Evolutionary conservation across 2,329 filamentous ascomycete species (phyloP).

Genomic region (Neopestalotiopsis clavispora): DNA sequence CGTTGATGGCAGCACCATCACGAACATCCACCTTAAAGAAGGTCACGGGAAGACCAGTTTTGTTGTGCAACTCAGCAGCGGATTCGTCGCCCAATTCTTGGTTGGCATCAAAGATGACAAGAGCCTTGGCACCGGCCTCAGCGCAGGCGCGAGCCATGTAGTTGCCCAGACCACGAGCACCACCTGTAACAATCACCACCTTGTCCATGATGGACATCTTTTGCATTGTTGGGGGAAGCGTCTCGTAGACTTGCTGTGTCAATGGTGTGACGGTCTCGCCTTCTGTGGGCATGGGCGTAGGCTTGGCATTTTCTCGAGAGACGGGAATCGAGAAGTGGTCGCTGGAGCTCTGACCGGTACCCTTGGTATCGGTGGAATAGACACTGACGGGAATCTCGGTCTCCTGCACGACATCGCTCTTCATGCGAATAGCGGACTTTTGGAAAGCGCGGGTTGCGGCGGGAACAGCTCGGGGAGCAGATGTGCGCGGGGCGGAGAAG

Average conservation of each 20-base stretch:
- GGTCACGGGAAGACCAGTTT: slow-evolving; percentile 74
- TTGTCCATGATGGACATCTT: slow-evolving; percentile 73
- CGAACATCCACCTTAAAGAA: slow-evolving; percentile 84
- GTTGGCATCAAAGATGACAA: slow-evolving; percentile 79
- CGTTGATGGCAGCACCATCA: slow-evolving; percentile 71
- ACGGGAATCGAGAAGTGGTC: slow-evolving; percentile 64
- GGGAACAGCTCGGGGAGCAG: slow-evolving; percentile 30
- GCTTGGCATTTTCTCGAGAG: slow-evolving; percentile 46
- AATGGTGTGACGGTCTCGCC: slow-evolving; percentile 55
- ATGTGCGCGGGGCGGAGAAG: slow-evolving; percentile 27
- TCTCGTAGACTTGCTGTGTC: slow-evolving; percentile 55
- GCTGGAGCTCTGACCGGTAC: slow-evolving; percentile 40
- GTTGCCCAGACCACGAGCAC: slow-evolving; percentile 78
- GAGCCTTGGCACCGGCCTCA: slow-evolving; percentile 75
- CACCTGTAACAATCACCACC: slow-evolving; percentile 75
- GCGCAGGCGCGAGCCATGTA: slow-evolving; percentile 79
- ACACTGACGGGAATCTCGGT: slow-evolving; percentile 62
- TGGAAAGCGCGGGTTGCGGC: slow-evolving; percentile 42
- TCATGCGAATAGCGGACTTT: slow-evolving; percentile 41
- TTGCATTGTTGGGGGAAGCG: slow-evolving; percentile 68
- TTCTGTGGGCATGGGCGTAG: slow-evolving; percentile 45
- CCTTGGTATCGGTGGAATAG: slow-evolving; percentile 54
- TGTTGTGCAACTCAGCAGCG: slow-evolving; percentile 71
- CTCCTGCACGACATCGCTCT: slow-evolving; percentile 60
- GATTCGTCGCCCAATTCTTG: slow-evolving; percentile 74